Base-by-base conservation (phyloP, 2,329 filamentous ascomycete genomes). In the Paecilomyces niveus region DNA sequence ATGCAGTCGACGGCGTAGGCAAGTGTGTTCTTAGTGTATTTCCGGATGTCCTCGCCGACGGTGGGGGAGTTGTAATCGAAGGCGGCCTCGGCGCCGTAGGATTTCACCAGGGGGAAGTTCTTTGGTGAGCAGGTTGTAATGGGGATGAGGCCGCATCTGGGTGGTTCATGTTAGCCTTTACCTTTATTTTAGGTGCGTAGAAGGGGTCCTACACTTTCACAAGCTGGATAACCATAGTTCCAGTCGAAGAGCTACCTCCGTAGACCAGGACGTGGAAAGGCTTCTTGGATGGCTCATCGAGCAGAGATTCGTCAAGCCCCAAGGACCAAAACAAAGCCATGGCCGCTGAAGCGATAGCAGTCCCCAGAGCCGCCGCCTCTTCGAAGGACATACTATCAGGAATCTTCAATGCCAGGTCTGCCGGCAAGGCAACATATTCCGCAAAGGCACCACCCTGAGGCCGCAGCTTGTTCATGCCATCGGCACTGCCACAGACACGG, bases 1-100 rank as follows among this genome's bases (percentile, higher is more conserved):
- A 81, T 68, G 65, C 74, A 77, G 66, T 81, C 80, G 2, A 80
- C 58, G 1, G 72, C 76, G 57, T 72, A 72, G 1, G 39, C 59
- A 0, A 80, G 71, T 2, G 58, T 59, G 64, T 74, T 71, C 3
- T 57, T 54, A 0, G 79, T 81, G 65, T 72, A 70, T 0, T 57
- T 62, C 6, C 68, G 66, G 51, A 80, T 76, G 21, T 71, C 35
- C 35, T 39, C 13, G 13, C 13, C 35, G 35, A 15, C 15, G 13
- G 35, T 39, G 6, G 35, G 35, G 15, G 35, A 39, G n/a, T n/a
- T 15, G n/a, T 39, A 39, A 7, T 39, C 13, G 15, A 39, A 39
- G 15, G 35, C 35, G 3, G 15, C n/a, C n/a, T 39, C 35, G 13
- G 35, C 35, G 13, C 35, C 35, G 15, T 18, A 39, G 13, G 35